Conservation (phyloP, 2,329 filamentous ascomycete genomes). For the Cladobotryum protrusum region DNA sequence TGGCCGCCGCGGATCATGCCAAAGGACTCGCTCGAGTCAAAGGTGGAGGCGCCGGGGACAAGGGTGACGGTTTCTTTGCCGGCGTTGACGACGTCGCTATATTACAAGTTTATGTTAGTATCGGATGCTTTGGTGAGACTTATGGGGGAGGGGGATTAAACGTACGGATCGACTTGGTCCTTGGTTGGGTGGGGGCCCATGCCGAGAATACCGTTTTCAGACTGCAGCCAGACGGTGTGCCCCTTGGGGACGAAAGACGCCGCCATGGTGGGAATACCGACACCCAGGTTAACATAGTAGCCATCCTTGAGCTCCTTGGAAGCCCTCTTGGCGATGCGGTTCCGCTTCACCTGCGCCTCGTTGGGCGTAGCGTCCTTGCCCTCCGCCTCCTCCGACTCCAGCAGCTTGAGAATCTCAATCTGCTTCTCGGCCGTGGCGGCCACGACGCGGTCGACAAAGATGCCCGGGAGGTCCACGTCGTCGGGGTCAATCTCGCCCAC, state of each 20-base stretch:
- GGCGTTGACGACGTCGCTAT: constrained; percentile 70
- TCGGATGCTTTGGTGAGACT: too few species aligned
- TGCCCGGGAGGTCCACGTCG: constrained; percentile 71
- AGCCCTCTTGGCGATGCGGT: constrained; percentile 69
- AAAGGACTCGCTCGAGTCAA: constrained; percentile 77
- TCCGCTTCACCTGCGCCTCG: constrained; percentile 48
- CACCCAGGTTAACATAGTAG: constrained; percentile 74
- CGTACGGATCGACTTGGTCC: constrained; percentile 60
- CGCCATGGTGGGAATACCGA: constrained; percentile 82
- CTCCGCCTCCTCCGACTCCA: constrained; percentile 38
- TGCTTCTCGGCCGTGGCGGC: constrained; percentile 64
- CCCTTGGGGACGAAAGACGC: constrained; percentile 65
- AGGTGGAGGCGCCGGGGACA: constrained; percentile 67
- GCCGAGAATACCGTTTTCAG: constrained; percentile 78
- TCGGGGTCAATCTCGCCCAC: constrained; percentile 66
- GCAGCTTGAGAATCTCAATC: constrained; percentile 62
- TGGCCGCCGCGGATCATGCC: constrained; percentile 82
- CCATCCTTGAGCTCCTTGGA: constrained; percentile 77
- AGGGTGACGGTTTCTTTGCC: constrained; percentile 85
- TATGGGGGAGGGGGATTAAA: background rate
- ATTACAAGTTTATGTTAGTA: background rate
- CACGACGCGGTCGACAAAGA: constrained; percentile 77
- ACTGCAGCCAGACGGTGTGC: constrained; percentile 74
- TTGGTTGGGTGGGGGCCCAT: constrained; percentile 75
- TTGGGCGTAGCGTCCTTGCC: constrained; percentile 33